Evolutionary conservation across 2,329 filamentous ascomycete genomes (phyloP).

Genomic region (Pseudocercospora crystallina): DNA sequence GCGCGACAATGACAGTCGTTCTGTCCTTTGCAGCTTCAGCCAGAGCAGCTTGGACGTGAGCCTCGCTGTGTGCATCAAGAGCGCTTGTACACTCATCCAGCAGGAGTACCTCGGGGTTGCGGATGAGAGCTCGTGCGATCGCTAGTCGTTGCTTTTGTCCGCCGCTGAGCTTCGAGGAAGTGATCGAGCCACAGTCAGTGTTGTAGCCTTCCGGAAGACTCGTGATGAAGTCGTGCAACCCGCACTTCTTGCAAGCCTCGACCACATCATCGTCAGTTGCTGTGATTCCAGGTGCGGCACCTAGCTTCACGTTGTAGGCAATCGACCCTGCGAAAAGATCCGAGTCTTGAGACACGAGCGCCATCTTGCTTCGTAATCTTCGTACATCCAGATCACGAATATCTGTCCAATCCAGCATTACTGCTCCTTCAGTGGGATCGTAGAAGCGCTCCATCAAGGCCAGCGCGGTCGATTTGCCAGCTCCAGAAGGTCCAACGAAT

Average conservation of each 20-base stretch:
- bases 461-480: conserved; percentile 48
- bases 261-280: conserved; percentile 32
- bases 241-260: conserved; percentile 43
- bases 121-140: conserved; percentile 47
- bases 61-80: conserved; percentile 47
- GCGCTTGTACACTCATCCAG: conserved; percentile 50
- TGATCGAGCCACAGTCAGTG: conserved; percentile 46
- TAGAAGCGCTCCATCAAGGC: conserved; percentile 50
- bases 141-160: conserved; percentile 49
- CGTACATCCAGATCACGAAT: conserved; percentile 40
- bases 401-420: conserved; percentile 44
- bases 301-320: conserved; percentile 45
- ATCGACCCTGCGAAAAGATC: conserved; percentile 48
- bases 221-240: conserved; percentile 49
- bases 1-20: conserved; percentile 74
- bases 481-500: conserved; percentile 47
- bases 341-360: conserved; percentile 48
- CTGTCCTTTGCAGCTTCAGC: conserved; percentile 42
- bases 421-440: conserved; percentile 40
- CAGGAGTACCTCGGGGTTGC: conserved; percentile 47
- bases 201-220: conserved; percentile 49
- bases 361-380: conserved; percentile 40
- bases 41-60: conserved; percentile 44
- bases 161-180: conserved; percentile 42
- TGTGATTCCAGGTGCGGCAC: conserved; percentile 28